Evolutionary conservation across 169 alveolate species (phyloP).

Genomic region (Sarcocystis neurona): DNA sequence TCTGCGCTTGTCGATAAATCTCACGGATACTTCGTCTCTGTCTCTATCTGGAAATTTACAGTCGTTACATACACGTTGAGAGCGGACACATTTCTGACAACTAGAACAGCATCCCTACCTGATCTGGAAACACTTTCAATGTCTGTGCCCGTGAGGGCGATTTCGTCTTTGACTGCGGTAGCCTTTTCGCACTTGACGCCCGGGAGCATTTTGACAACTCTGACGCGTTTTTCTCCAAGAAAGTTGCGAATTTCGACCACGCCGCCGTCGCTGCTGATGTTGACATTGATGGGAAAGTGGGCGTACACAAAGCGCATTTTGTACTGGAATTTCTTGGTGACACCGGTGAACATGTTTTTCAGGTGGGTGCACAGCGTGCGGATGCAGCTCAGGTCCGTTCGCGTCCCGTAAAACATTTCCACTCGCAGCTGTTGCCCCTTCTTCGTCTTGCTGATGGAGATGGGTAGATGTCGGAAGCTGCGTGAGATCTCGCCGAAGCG

Average conservation of each 20-base stretch:
- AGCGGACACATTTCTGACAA: neutral
- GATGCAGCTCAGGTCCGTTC: conserved; percentile 93
- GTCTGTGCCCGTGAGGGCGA: conserved; percentile 96
- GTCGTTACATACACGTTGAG: no score
- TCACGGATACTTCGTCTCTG: neutral
- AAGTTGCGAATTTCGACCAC: conserved; percentile 97
- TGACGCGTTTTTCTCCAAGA: conserved; percentile 98
- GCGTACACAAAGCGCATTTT: conserved; percentile 99
- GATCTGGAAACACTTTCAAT: conserved; percentile 96
- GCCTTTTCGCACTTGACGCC: conserved; percentile 84
- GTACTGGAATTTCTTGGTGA: conserved; percentile 94
- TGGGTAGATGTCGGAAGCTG: conserved; percentile 95
- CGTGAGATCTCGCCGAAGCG: conserved; percentile 95
- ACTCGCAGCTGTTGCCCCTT: conserved; percentile 87
- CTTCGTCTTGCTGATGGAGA: conserved; percentile 90
- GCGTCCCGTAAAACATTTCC: conserved; percentile 94
- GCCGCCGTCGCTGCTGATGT: conserved; percentile 92
- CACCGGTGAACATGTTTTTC: conserved; percentile 98
- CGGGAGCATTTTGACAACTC: conserved; percentile 77
- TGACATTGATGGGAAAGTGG: conserved; percentile 98
- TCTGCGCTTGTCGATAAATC: neutral
- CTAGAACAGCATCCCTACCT: conserved; percentile 62
- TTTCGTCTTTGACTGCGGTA: conserved; percentile 94
- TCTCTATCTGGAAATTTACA: neutral
- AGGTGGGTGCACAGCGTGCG: conserved; percentile 95